Percentiles rank a stretch among this genome's conserved stretches.
These are phyloP conservation scores for Apocynum venetum DNA, from an alignment of 257 asterid genomes.

Conservation along the genomic window DNA sequence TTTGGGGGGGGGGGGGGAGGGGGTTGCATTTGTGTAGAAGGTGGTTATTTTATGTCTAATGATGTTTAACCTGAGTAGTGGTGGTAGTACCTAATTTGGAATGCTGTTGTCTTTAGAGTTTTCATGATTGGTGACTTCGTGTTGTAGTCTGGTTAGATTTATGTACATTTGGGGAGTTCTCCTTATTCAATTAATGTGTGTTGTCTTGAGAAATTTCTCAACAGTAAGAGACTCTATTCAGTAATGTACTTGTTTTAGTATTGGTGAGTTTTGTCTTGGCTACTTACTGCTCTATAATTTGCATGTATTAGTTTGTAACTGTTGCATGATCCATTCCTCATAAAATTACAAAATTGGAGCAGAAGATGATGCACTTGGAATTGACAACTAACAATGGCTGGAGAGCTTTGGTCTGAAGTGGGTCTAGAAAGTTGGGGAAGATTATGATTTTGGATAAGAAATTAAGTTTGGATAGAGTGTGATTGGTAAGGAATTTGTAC, in stretches of 20 bases:
- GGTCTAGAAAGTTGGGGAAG: neutral
- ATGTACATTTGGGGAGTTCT: slow-evolving; percentile 26
- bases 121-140: slow-evolving; percentile 19
- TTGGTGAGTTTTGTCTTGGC: neutral
- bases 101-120: slow-evolving; percentile 7
- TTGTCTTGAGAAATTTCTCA: slow-evolving; percentile 14
- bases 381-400: neutral
- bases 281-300: neutral
- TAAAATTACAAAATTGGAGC: neutral
- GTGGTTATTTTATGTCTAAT: slow-evolving; percentile 3
- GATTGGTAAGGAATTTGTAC: neutral
- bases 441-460: neutral
- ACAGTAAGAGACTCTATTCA: neutral
- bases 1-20: neutral
- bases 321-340: neutral
- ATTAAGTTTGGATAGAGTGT: neutral
- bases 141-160: slow-evolving; percentile 24
- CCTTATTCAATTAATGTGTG: slow-evolving; percentile 20
- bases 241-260: neutral
- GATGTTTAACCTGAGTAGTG: slow-evolving; percentile 23
- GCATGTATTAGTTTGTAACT: neutral
- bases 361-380: neutral
- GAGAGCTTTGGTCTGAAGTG: neutral
- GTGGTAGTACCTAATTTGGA: neutral
- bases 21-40: neutral